Percentiles rank a stretch among this genome's conserved stretches.
Evolutionary conservation across 2,329 filamentous ascomycete species (phyloP).

Genomic region (Chaetomiaceae sp.): DNA sequence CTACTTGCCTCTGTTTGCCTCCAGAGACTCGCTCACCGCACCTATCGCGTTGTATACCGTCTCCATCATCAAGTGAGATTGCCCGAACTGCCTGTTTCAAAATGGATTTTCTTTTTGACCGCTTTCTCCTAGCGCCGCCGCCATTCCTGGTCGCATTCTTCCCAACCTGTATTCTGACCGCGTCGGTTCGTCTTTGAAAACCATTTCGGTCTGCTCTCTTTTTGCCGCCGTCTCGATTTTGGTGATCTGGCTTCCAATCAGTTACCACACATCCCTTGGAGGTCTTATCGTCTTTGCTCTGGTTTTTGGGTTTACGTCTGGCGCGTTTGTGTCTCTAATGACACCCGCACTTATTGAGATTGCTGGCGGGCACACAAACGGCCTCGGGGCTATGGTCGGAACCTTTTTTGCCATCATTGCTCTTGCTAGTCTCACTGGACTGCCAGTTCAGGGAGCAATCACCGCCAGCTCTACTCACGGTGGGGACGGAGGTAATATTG

Average conservation of each 20-base stretch:
- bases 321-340: constrained; percentile 6
- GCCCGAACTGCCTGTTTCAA: background rate
- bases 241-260: constrained; percentile 1
- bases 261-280: background rate
- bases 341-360: constrained; percentile 6
- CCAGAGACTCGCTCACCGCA: background rate
- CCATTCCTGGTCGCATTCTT: constrained; percentile 3
- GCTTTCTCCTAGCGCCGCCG: background rate
- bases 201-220: background rate
- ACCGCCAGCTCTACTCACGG: no score
- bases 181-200: background rate
- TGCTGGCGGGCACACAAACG: background rate
- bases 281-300: background rate
- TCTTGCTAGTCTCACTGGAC: background rate
- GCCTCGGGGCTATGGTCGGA: background rate
- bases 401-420: constrained; percentile 1
- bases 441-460: background rate
- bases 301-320: background rate
- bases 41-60: background rate
- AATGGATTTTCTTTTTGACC: background rate
- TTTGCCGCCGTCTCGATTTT: background rate
- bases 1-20: constrained; percentile 4
- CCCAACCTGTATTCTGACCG: constrained; percentile 6
- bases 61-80: constrained; percentile 2
- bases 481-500: background rate